phyloP scores from a whole-genome alignment of 495 filamentous ascomycete species.

The Penicillium diatomitis region DNA sequence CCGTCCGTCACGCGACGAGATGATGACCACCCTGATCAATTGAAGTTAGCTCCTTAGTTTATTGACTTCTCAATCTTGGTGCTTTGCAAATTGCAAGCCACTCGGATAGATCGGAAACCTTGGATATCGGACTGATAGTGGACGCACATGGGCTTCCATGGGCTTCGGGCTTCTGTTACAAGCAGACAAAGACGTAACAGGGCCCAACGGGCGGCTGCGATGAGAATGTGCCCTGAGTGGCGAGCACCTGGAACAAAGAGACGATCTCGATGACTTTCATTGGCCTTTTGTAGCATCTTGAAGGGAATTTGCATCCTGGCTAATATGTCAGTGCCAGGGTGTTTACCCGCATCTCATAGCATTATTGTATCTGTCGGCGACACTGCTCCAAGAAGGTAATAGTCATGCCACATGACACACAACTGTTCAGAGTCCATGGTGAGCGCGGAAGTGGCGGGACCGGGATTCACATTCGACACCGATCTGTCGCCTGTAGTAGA shows the following conservation, averaged over 20 bases:
- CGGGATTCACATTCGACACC: too few relatives aligned
- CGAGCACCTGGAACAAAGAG: background rate
- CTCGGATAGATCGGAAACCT: slow-evolving; percentile 32
- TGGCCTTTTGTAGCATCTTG: too few relatives aligned
- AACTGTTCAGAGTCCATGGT: too few relatives aligned
- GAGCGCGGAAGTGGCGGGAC: too few relatives aligned
- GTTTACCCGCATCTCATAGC: too few relatives aligned
- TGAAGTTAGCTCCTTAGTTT: slow-evolving; percentile 9
- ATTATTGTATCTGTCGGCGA: too few relatives aligned
- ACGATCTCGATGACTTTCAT: background rate
- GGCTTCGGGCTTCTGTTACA: background rate
- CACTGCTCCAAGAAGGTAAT: too few relatives aligned
- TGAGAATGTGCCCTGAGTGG: slow-evolving; percentile 6
- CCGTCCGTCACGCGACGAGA: slow-evolving; percentile 17
- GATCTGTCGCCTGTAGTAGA: too few relatives aligned
- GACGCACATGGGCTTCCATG: background rate
- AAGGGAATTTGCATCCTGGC: too few relatives aligned
- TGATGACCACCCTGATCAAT: slow-evolving; percentile 4
- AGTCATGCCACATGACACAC: too few relatives aligned
- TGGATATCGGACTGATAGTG: background rate
- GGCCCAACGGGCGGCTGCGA: slow-evolving; percentile 13
- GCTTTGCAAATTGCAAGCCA: slow-evolving; percentile 23
- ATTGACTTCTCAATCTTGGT: too few relatives aligned
- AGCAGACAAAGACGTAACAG: slow-evolving; percentile 4
- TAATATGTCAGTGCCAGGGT: too few relatives aligned